Base-by-base conservation (phyloP, 78 protist species). In the Dictyostelium firmibasis region DNA sequence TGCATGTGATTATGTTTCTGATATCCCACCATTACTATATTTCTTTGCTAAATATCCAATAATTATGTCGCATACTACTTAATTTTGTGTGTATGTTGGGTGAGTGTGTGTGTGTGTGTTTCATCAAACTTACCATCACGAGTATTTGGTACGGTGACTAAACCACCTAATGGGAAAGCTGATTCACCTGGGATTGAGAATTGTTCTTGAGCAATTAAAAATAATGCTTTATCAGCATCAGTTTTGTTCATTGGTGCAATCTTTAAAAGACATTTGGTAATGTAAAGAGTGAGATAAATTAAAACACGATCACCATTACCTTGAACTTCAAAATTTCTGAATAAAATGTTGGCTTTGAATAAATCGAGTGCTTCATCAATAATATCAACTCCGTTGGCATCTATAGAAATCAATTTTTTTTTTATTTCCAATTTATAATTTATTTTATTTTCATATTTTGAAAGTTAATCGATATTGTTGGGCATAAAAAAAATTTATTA, bases 331-430 rank as follows among this genome's bases (percentile, higher is more conserved):
- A 95, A 99, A 82, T 96, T 95, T 78, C 96, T 83, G 96, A 98
- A 98, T 44, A 99, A 88, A 47, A 99, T 96, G 84, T 99, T 99
- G 6, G 99, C 99, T 87, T 97, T 95, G 97, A 94, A 99, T 53
- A 75, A 83, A 10, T 50, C 88, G 44, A 99, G 43, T 18, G 98
- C 96, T 92, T 99, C 99, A 67, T 98, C 99, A 33, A 99, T 89
- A 85, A 98, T 95, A 92, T 98, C 99, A 36, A 29, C 69, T 50
- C 43, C 2, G 44, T 87, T 91, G 47, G 88, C 70, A 47, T 84
- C 92, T 84, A 29, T 36, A 25, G n/a, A n/a, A n/a, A n/a, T n/a
- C n/a, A n/a, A n/a, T n/a, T n/a, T n/a, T n/a, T n/a, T n/a, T n/a
- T n/a, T n/a, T n/a, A n/a, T n/a, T n/a, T n/a, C n/a, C n/a, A n/a